Base-by-base conservation (phyloP, 768 basidiomycete species). In the Russula sp. region DNA sequence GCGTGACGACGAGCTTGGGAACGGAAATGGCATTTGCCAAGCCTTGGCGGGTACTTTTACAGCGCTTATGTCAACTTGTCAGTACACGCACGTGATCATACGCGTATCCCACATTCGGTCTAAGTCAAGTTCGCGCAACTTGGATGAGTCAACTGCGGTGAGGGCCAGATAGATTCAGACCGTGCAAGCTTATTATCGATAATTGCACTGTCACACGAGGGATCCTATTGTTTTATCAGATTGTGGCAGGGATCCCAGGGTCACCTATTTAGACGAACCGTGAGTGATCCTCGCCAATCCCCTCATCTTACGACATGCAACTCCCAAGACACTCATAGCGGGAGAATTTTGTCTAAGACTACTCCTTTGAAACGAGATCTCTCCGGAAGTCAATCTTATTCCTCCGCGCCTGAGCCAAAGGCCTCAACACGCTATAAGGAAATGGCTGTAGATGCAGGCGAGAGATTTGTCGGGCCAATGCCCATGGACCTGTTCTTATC, bases 391-490 rank as follows among this genome's bases (percentile, higher is more conserved):
- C 27, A 27, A 27, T 27, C 27, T 27, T 2, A 27, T 3, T 27
- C 27, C 27, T 27, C 27, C 27, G 27, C 27, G 27, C 27, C 27
- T 27, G 27, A 27, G 27, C n/a, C 37, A 54, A 48, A 22, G 45
- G 45, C 22, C 39, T 57, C 48, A 27, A 14, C 49, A n/a, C 16
- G 51, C 16, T 54, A 55, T 34, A 54, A 54, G 8, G 35, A 54
- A 8, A 61, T 59, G 58, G 31, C 58, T 13, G n/a, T 42, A 4
- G 50, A 59, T 7, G 32, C 50, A 44, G 18, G 58, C 31, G 58
- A 59, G 40, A 59, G 52, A 44, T 52, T 59, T n/a, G 58, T 59
- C 14, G 50, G 50, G 39, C 58, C 58, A 18, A 59, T 59, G 58
- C 40, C 58, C 16, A 13, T 52, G 1, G n/a, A 20, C 13, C 4